A percentile compares a stretch with the other conserved stretches of the same genome.
Conservation (phyloP, 1,284 basidiomycete species). For the Cryptococcus wingfieldii region DNA sequence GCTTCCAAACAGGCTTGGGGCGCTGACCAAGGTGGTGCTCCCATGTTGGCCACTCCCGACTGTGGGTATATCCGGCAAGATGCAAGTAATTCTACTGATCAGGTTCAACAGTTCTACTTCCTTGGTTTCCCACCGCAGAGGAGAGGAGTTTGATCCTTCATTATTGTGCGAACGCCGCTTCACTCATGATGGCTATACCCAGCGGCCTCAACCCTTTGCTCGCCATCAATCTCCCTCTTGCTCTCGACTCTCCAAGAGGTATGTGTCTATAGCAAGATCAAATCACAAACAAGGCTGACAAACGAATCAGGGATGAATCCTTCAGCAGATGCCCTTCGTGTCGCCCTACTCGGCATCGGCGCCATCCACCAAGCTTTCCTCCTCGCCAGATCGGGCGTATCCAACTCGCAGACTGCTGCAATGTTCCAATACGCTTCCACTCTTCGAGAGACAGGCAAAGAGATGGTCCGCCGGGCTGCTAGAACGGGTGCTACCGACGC, state of each 20-base stretch:
- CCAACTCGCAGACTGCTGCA: slow-evolving; percentile 32
- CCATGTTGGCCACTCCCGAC: slow-evolving; percentile 31
- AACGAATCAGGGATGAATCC: slow-evolving; percentile 28
- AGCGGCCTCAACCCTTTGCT: slow-evolving; percentile 50
- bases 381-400: slow-evolving; percentile 39
- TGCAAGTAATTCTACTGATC: slow-evolving; percentile 7
- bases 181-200: slow-evolving; percentile 51
- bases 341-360: slow-evolving; percentile 49
- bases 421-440: slow-evolving; percentile 42
- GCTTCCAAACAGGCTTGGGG: slow-evolving; percentile 19
- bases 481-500: slow-evolving; percentile 44
- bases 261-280: slow-evolving; percentile 1
- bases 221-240: slow-evolving; percentile 49
- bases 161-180: slow-evolving; percentile 47
- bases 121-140: slow-evolving; percentile 47
- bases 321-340: slow-evolving; percentile 47
- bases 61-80: slow-evolving; percentile 17
- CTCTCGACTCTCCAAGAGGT: slow-evolving; percentile 45
- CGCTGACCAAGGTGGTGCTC: slow-evolving; percentile 21
- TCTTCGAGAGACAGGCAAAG: slow-evolving; percentile 37
- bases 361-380: slow-evolving; percentile 51
- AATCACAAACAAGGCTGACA: neutral
- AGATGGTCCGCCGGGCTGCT: slow-evolving; percentile 33
- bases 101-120: slow-evolving; percentile 31
- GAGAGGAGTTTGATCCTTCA: slow-evolving; percentile 46